Evolutionary conservation across 2,329 filamentous ascomycete genomes (phyloP).

Genomic region (Aspergillus spinulosporus): DNA sequence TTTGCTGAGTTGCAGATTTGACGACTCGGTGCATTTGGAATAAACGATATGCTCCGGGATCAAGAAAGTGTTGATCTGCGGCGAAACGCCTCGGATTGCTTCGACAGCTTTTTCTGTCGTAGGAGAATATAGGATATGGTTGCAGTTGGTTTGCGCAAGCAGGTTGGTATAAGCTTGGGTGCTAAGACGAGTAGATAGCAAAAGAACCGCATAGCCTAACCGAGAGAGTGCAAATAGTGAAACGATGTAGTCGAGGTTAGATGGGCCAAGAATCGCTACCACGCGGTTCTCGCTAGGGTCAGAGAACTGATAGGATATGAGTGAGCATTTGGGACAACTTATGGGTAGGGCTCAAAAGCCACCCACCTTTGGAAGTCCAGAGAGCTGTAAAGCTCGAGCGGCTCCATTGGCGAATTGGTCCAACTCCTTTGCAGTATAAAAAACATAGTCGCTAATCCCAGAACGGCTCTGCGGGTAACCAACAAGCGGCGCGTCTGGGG

Average conservation of each 20-base stretch:
- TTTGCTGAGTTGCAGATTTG: conserved; percentile 21
- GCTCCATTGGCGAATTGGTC: conserved; percentile 16
- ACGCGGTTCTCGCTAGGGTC: conserved; percentile 27
- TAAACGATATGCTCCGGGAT: conserved; percentile 9
- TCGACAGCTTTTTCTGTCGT: conserved; percentile 18
- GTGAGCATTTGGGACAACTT: not conserved
- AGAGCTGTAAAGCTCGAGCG: not conserved
- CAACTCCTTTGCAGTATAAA: conserved; percentile 15
- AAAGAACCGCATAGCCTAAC: conserved; percentile 57
- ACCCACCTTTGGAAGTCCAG: conserved; percentile 11
- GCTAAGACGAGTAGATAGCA: conserved; percentile 57
- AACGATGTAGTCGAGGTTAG: conserved; percentile 57
- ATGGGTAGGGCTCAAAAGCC: too few relatives aligned
- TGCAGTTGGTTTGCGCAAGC: conserved; percentile 43
- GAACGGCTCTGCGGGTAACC: conserved; percentile 16
- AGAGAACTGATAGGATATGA: not conserved
- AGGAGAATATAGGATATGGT: conserved; percentile 10
- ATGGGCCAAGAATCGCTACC: conserved; percentile 55
- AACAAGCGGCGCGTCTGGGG: conserved; percentile 12
- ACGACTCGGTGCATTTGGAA: conserved; percentile 14
- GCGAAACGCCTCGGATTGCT: not conserved
- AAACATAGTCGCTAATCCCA: conserved; percentile 15
- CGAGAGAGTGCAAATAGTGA: conserved; percentile 57
- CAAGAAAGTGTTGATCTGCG: not conserved
- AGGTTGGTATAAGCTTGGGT: conserved; percentile 53